These are phyloP conservation scores for Rhexocercosporidium sp. DNA, from an alignment of 2,329 filamentous ascomycete species.

Conservation along the genomic window DNA sequence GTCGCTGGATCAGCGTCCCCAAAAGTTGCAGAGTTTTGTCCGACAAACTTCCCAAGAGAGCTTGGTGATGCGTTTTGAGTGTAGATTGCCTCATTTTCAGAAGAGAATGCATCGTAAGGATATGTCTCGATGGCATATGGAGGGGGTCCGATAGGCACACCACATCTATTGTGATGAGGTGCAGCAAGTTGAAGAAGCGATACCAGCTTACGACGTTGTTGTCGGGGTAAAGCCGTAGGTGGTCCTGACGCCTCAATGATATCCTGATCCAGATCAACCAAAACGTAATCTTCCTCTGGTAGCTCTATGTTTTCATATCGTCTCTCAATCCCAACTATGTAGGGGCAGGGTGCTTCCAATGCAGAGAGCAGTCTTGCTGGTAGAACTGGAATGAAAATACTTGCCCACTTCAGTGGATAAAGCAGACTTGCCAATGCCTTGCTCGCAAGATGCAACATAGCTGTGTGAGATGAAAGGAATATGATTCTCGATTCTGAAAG, in stretches of 20 bases:
- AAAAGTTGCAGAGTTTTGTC: constrained; percentile 88
- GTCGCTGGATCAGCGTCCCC: constrained; percentile 59
- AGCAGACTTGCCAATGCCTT: constrained; percentile 84
- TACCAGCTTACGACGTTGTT: constrained; percentile 87
- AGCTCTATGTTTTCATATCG: constrained; percentile 86
- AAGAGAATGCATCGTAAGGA: constrained; percentile 87
- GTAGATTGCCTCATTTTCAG: constrained; percentile 83
- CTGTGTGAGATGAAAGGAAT: constrained; percentile 90
- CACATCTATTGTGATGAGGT: constrained; percentile 85
- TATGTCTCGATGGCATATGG: constrained; percentile 93
- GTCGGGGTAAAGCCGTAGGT: constrained; percentile 81
- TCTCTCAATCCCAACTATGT: constrained; percentile 94
- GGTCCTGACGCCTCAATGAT: constrained; percentile 83
- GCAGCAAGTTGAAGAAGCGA: constrained; percentile 89
- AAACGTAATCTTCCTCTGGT: constrained; percentile 92
- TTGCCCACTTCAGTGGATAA: constrained; percentile 91
- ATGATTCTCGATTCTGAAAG: constrained; percentile 95
- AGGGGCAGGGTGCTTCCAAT: constrained; percentile 92
- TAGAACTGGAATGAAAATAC: constrained; percentile 91
- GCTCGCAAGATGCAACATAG: constrained; percentile 93
- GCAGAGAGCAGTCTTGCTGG: constrained; percentile 88
- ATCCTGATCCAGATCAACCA: constrained; percentile 92
- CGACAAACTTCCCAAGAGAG: constrained; percentile 83
- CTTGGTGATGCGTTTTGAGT: constrained; percentile 71
- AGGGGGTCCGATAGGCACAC: constrained; percentile 86